These are phyloP conservation scores for Pseudisothecium myosuroides DNA, from an alignment of 225 moss, liverwort and hornwort species.

Conservation along the genomic window DNA sequence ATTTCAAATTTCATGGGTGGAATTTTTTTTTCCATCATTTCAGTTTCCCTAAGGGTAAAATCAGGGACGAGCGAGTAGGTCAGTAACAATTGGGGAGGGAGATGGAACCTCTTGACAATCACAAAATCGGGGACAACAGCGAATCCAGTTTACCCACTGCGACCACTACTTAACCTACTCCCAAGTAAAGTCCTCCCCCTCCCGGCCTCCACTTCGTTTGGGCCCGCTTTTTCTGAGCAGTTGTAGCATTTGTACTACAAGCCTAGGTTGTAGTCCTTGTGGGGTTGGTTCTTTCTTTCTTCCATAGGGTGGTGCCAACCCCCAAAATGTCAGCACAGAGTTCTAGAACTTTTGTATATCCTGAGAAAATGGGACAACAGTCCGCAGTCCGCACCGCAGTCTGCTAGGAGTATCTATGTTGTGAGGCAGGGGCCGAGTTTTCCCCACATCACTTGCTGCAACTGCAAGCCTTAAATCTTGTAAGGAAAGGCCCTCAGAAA, in stretches of 20 bases:
- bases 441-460: background rate
- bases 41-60: no score
- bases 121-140: background rate
- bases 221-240: background rate
- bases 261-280: background rate
- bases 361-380: background rate
- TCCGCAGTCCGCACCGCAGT: background rate
- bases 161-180: no score
- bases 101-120: no score
- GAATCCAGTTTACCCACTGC: background rate
- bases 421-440: background rate
- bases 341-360: background rate
- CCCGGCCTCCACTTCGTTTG: background rate
- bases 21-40: no score
- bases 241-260: background rate
- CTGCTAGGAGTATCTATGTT: background rate
- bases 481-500: background rate
- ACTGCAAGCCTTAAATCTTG: background rate
- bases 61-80: no score
- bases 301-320: background rate
- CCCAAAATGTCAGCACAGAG: background rate
- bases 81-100: no score
- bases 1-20: no score
- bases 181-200: background rate
- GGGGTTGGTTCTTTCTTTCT: no score